phyloP scores from a whole-genome alignment of 139 green algal genomes.

The Closterium sp. region DNA sequence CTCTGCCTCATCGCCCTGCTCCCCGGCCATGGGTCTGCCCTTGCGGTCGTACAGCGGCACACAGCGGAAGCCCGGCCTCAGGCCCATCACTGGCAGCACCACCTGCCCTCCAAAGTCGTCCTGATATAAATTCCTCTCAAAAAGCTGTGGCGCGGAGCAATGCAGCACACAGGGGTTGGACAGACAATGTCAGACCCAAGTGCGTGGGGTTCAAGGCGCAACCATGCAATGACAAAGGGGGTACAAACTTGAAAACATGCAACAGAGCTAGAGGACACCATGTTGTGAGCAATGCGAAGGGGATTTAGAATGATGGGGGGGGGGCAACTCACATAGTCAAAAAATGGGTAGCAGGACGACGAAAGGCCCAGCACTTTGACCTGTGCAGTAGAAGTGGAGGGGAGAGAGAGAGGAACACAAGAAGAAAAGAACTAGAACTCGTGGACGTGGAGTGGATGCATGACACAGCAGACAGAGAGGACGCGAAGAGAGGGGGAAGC shows the following conservation, averaged over 20 bases:
- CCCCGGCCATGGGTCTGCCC: background rate
- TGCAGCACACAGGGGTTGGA: background rate
- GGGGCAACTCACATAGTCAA: background rate
- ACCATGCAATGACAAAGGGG: background rate
- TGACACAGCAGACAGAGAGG: no score
- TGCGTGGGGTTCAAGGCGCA: background rate
- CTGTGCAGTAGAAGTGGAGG: background rate
- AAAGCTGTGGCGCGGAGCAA: background rate
- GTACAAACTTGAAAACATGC: background rate
- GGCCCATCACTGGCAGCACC: background rate
- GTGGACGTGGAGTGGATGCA: background rate
- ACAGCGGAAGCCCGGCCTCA: background rate
- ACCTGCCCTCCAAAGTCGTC: slow-evolving; percentile 13
- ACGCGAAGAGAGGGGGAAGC: no score
- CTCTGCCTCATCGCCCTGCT: background rate
- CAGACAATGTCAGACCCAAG: background rate
- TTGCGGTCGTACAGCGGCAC: slow-evolving; percentile 6
- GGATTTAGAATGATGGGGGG: background rate
- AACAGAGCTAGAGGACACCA: background rate
- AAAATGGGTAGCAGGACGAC: background rate
- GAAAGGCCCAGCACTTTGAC: background rate
- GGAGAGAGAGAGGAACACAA: background rate
- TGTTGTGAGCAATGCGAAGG: background rate
- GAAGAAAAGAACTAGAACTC: background rate
- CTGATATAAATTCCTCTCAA: background rate